Conservation (phyloP, 495 filamentous ascomycete genomes). For the Beverwykella pulmonaria region DNA sequence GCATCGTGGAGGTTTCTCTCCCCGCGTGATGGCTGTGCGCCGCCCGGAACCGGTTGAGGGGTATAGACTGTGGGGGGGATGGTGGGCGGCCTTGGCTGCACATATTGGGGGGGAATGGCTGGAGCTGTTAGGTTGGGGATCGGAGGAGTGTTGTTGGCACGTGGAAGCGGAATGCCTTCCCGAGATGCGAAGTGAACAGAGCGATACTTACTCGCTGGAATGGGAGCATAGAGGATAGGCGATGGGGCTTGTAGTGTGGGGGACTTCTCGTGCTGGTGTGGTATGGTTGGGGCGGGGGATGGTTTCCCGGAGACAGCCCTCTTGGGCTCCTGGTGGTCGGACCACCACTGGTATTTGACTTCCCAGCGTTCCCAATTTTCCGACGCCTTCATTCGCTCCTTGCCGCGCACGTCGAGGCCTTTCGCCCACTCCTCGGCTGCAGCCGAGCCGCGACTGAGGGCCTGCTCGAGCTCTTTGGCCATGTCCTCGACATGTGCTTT, state of each 20-base stretch:
- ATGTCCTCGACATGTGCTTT: conserved; percentile 60
- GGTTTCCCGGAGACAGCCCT: conserved; percentile 48
- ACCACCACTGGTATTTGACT: conserved; percentile 40
- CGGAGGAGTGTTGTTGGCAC: conserved; percentile 15
- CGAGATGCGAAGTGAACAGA: not conserved
- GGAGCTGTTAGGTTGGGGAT: conserved; percentile 22
- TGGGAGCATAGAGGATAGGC: conserved; percentile 25
- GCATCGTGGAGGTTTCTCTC: conserved; percentile 51
- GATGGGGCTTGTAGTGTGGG: conserved; percentile 18
- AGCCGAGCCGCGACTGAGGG: conserved; percentile 60
- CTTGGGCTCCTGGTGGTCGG: conserved; percentile 29
- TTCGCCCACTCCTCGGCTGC: conserved; percentile 74
- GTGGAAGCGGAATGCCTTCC: not conserved
- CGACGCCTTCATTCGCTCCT: conserved; percentile 57
- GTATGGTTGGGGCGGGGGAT: conserved; percentile 41
- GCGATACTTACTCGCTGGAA: conserved; percentile 26
- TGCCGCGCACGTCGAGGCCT: conserved; percentile 64
- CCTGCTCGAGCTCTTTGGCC: conserved; percentile 58
- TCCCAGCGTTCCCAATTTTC: conserved; percentile 75
- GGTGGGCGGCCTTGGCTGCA: conserved; percentile 23
- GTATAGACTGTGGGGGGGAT: conserved; percentile 17
- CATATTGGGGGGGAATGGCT: conserved; percentile 12
- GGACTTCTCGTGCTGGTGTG: conserved; percentile 12
- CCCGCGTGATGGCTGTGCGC: conserved; percentile 28
- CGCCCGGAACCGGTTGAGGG: conserved; percentile 17